Conservation (phyloP, 2,329 filamentous ascomycete species). For the Phymatotrichopsis omnivora region DNA sequence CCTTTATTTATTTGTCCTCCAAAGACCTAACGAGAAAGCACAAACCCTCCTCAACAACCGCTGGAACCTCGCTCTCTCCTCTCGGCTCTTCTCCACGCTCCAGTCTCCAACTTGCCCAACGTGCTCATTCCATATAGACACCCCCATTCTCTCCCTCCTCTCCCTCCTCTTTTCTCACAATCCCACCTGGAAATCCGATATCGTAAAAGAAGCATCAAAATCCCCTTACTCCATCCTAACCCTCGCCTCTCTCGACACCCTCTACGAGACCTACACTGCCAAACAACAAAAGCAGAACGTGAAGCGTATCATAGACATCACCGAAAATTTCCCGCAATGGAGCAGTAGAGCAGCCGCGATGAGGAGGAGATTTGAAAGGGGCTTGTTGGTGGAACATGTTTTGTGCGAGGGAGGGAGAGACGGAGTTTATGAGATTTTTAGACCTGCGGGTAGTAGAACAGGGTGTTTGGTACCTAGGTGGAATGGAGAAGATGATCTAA, state of each 20-base stretch:
- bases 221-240: slow-evolving; percentile 16
- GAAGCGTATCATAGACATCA: slow-evolving; percentile 6
- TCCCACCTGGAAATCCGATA: slow-evolving; percentile 15
- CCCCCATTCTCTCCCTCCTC: slow-evolving; percentile 3
- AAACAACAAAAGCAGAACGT: not conserved
- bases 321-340: slow-evolving; percentile 17
- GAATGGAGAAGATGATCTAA: too few species aligned
- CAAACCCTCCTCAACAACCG: slow-evolving; percentile 16
- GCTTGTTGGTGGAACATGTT: not conserved
- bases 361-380: slow-evolving; percentile 2
- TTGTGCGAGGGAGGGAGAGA: not conserved
- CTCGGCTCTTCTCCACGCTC: not conserved
- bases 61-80: slow-evolving; percentile 22
- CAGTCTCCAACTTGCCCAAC: not conserved
- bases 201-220: slow-evolving; percentile 4
- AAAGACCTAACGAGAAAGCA: not conserved
- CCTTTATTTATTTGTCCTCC: not conserved
- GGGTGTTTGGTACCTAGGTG: slow-evolving; percentile 15
- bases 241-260: slow-evolving; percentile 2
- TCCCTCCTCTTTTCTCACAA: slow-evolving; percentile 5
- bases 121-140: not conserved
- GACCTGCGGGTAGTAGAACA: slow-evolving; percentile 2
- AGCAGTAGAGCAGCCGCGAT: not conserved
- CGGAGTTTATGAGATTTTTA: slow-evolving; percentile 13
- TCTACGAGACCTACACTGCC: too few species aligned